phyloP scores from a whole-genome alignment of 164 flowering plant genomes.

The Brasenia schreberi region DNA sequence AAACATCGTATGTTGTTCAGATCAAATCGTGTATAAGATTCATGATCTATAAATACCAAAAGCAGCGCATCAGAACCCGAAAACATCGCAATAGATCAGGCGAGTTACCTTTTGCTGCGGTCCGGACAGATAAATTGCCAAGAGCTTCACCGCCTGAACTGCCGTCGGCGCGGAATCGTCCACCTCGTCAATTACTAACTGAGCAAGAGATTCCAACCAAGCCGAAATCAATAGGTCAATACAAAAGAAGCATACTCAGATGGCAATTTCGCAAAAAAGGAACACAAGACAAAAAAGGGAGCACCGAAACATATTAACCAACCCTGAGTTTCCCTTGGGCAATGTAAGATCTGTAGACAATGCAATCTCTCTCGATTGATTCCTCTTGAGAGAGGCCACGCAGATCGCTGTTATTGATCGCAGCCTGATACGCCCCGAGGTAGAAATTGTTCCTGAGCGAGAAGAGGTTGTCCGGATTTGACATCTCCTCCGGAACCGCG shows the following conservation, averaged over 20 bases:
- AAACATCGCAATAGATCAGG: not conserved
- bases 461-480: constrained; percentile 71
- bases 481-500: not conserved
- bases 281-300: not conserved
- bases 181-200: constrained; percentile 84
- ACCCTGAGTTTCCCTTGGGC: constrained; percentile 70
- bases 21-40: not conserved
- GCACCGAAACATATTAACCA: not conserved
- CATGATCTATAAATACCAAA: not conserved
- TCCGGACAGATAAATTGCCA: constrained; percentile 66
- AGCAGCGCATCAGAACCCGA: not conserved
- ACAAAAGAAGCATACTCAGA: not conserved
- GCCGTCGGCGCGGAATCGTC: constrained; percentile 74
- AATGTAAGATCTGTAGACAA: constrained; percentile 87
- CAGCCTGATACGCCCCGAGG: constrained; percentile 87
- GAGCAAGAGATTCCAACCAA: constrained; percentile 1
- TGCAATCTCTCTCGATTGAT: constrained; percentile 58
- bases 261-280: no score
- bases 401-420: constrained; percentile 82
- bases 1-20: no score
- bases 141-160: constrained; percentile 90
- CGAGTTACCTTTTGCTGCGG: constrained; percentile 58
- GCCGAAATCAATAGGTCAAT: not conserved
- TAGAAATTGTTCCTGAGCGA: constrained; percentile 78
- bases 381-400: constrained; percentile 81